Base-by-base conservation (phyloP, 495 filamentous ascomycete genomes). In the Neurospora discreta region DNA sequence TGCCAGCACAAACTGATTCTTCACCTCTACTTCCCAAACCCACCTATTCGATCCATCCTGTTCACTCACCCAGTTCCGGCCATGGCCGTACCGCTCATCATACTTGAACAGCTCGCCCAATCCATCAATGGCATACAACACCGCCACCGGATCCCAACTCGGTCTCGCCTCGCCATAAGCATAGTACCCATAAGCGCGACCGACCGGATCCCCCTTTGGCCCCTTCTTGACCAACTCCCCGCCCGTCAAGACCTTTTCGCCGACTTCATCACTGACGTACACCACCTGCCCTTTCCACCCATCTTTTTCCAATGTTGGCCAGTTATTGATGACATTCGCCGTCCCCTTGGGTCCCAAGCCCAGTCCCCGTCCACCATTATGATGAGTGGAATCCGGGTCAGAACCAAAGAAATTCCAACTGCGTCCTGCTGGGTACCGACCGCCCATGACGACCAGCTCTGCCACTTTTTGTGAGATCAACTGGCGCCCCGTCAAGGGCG, bases 401-500 rank as follows among this genome's bases (percentile, higher is more conserved):
- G 70, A 71, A 7, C 81, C 82, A 33, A 70, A 81, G 41, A 85
- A 85, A 70, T 85, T 85, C 74, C 78, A 85, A 33, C 82, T 80
- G 39, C 73, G 70, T 8, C 83, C 84, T 5, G 74, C 77, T 3
- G 85, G 83, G 43, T 85, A 86, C 11, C 23, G 71, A 3, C 85
- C 85, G 39, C 84, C 84, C 82, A 85, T 84, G 8, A 86, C 44
- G 0, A 85, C 81, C 3, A 86, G 76, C 71, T 86, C 81, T 3
- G 75, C 71, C 0, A 86, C 82, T 68, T 85, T 86, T 5, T 68
- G 71, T 0, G 76, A 71, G 18, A 86, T 70, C 16, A 86, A 80
- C 38, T 75, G 78, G 4, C 46, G 73, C 1, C 85, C 85, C 1
- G 71, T 39, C 0, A 84, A 75, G 3, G 73, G 18, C 1, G 83